Evolutionary conservation across 2,329 filamentous ascomycete species (phyloP), one percentile per base, ranked within the genome.

Genomic region (Rutstroemia sydowiana): DNA sequence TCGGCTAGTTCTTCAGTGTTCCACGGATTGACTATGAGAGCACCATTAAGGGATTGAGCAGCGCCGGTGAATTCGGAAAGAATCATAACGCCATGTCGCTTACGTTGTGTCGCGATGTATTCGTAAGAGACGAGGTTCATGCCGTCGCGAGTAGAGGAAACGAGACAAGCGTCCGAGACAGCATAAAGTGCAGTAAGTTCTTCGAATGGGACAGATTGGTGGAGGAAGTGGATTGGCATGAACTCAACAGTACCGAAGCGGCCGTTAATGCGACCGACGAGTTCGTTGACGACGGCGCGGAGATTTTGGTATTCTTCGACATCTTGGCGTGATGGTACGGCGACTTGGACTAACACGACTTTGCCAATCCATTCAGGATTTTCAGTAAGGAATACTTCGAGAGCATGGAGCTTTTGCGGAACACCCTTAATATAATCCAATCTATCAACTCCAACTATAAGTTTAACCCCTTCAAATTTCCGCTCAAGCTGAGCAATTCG

Each of bases 91-190:
- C 93, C 93, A 66, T 97, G 89, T 47, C 89, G 85, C 65, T 95
- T 84, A 61, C 88, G 81, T 67, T 98, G 92, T 3, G 88, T 89
- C 21, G 92, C 92, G 59, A 98, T 96, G 73, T 97, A 98, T 70
- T 98, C 92, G 71, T 96, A 97, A 0, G 90, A 95, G 30, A 97
- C 93, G 28, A 98, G 77, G 69, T 98, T 98, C 93, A 98, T 98
- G 65, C 93, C 93, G 67, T 98, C 93, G 45, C 93, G 86, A n/a
- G 88, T 97, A 2, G 88, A 96, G 8, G 87, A 95, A 34, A 95
- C 92, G 13, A 97, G 79, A 67, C 91, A 95, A 41, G 89, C 88
- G 66, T 96, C 93, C 3, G 89, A 93, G 20, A 95, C 85, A 14
- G 89, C 88, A 67, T 97, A 97, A 8, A 97, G 79, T 0, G 91